Conservation (phyloP, 192 early-diverging fungal species). For the Coemansia sp. region DNA sequence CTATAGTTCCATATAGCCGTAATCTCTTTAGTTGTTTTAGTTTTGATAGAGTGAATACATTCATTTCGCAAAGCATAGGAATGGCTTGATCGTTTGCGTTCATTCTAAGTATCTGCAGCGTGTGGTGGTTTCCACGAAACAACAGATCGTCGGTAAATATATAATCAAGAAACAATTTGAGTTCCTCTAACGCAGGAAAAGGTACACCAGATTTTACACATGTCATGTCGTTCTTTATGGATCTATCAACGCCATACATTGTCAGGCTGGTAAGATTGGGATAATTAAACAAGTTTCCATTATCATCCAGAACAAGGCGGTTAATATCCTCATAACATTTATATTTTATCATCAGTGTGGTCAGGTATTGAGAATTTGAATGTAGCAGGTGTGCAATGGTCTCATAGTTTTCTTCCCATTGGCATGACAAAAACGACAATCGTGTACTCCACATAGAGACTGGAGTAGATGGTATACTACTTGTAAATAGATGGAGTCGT, state of each 20-base stretch:
- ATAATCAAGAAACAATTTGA: constrained; percentile 10
- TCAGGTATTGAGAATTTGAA: neutral
- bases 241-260: neutral
- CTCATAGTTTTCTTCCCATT: neutral
- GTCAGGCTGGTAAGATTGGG: neutral
- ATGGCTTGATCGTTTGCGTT: constrained; percentile 1
- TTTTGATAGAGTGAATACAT: neutral
- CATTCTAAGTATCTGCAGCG: constrained; percentile 5
- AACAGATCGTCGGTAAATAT: constrained; percentile 19
- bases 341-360: neutral
- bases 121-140: constrained; percentile 17
- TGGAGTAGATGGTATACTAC: neutral
- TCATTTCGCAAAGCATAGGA: neutral
- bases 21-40: neutral
- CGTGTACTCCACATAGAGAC: neutral
- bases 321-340: neutral
- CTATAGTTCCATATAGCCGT: neutral
- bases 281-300: neutral
- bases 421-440: neutral
- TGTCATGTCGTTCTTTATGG: neutral
- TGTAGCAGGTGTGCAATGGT: neutral
- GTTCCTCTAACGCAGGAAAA: constrained; percentile 11
- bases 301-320: neutral
- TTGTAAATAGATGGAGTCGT: neutral
- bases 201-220: neutral